phyloP scores from a whole-genome alignment of 176 grass and related monocot genomes.

The Alloteropsis semialata region DNA sequence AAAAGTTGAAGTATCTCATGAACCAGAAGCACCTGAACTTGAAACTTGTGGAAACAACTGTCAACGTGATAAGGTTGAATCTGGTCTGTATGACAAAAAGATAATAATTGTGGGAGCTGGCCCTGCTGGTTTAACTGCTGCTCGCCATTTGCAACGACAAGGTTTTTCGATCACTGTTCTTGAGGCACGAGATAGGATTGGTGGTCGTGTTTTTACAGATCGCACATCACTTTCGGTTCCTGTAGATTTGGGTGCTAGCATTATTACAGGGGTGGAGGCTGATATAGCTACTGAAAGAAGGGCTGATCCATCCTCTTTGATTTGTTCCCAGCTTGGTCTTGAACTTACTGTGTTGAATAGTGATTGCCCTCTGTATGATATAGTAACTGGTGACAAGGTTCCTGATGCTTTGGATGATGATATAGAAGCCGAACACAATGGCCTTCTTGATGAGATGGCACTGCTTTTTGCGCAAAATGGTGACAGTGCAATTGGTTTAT shows the following conservation, averaged over 20 bases:
- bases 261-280: conserved; percentile 96
- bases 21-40: conserved; percentile 25
- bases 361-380: conserved; percentile 96
- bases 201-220: conserved; percentile 94
- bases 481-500: conserved; percentile 75
- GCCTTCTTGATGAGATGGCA: conserved; percentile 92
- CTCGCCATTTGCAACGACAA: conserved; percentile 81
- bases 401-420: conserved; percentile 76
- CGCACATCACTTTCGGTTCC: conserved; percentile 85
- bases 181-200: conserved; percentile 87
- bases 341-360: conserved; percentile 88
- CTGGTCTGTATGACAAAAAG: conserved; percentile 36
- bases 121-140: conserved; percentile 91
- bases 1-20: conserved; percentile 27
- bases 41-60: conserved; percentile 31
- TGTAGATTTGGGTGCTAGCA: conserved; percentile 99
- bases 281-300: conserved; percentile 94
- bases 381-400: conserved; percentile 78
- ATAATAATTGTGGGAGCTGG: conserved; percentile 91
- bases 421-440: conserved; percentile 88
- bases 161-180: conserved; percentile 91
- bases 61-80: conserved; percentile 31
- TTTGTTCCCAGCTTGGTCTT: conserved; percentile 93
- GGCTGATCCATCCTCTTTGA: conserved; percentile 89
- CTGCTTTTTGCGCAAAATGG: conserved; percentile 87